Base-by-base conservation (phyloP, 192 early-diverging fungal genomes). In the Backusella macrospora region DNA sequence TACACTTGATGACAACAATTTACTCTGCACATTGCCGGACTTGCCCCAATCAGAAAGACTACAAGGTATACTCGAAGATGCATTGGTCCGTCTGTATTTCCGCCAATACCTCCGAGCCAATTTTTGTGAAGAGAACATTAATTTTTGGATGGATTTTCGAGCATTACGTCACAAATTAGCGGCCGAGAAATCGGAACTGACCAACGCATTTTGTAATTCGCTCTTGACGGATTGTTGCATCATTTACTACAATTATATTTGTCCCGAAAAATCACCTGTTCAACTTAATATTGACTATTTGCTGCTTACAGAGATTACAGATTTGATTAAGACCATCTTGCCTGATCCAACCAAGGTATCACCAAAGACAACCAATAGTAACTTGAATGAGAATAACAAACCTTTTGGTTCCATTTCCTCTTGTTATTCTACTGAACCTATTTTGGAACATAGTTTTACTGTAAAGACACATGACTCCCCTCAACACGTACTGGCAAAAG, bases 61-160 rank as follows among this genome's bases (percentile, higher is more conserved):
- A 9, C 82, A 83, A 40, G 76, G 79, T 7, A 92, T 93, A 48
- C 73, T 93, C 2, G 77, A 81, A 15, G 86, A 86, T 65, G 52
- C 79, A 0, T 68, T 75, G 0, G 73, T 92, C 4, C 79, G 87
- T 10, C 76, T 79, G 26, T 70, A 86, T 15, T 91, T 92, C 75
- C 83, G 85, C 46, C 84, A 81, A 26, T 91, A 88, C 68, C 78
- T 90, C 16, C 83, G 84, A 14, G 81, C 84, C 38, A 90, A 90
- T 63, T 87, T 89, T 52, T 92, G 90, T 69, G 87, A 90, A 67
- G 92, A 93, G 52, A 93, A 93, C 65, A 75, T 90, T 23, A 79
- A 85, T 16, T 93, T 93, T 42, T 87, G 85, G 78, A 66, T 86
- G 4, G 90, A 93, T 64, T 45, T 70, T 72, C 10, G 78, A 70